Conservation (phyloP, 495 filamentous ascomycete species). For the Neurospora sp. region DNA sequence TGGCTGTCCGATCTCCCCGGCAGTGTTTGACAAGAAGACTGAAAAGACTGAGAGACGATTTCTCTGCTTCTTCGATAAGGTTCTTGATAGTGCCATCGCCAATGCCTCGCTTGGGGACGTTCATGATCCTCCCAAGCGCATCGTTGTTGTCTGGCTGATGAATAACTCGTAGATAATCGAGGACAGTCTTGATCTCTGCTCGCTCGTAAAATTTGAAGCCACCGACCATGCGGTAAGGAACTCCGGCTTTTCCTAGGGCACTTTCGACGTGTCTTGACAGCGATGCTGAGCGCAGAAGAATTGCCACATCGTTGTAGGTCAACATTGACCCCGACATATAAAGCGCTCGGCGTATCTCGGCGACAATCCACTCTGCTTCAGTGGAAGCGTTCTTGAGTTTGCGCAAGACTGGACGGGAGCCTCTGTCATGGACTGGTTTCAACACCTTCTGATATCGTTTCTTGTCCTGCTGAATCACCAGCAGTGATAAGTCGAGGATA, state of each 20-base stretch:
- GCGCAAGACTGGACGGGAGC: constrained; percentile 75
- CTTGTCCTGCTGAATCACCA: constrained; percentile 87
- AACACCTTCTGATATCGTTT: constrained; percentile 68
- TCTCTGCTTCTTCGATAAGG: constrained; percentile 64
- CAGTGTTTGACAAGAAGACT: constrained; percentile 55
- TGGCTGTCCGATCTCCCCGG: constrained; percentile 55
- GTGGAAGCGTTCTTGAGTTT: constrained; percentile 58
- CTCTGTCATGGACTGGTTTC: constrained; percentile 68
- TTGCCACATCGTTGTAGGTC: constrained; percentile 67
- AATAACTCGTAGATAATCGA: constrained; percentile 84
- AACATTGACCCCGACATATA: constrained; percentile 64
- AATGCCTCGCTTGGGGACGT: constrained; percentile 70
- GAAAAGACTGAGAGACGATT: constrained; percentile 64
- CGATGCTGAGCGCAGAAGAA: constrained; percentile 74
- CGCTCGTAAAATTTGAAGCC: constrained; percentile 90
- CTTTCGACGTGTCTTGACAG: constrained; percentile 79
- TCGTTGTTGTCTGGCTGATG: constrained; percentile 84
- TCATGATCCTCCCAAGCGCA: constrained; percentile 75
- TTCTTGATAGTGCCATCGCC: constrained; percentile 70
- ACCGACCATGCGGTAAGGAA: constrained; percentile 90
- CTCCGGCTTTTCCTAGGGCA: constrained; percentile 72
- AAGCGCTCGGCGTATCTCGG: constrained; percentile 66
- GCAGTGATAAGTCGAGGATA: constrained; percentile 73
- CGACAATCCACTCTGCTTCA: constrained; percentile 83
- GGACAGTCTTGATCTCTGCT: constrained; percentile 73